Evolutionary conservation across 495 filamentous ascomycete genomes (phyloP).

Genomic region (Penicillium macrosclerotiorum): DNA sequence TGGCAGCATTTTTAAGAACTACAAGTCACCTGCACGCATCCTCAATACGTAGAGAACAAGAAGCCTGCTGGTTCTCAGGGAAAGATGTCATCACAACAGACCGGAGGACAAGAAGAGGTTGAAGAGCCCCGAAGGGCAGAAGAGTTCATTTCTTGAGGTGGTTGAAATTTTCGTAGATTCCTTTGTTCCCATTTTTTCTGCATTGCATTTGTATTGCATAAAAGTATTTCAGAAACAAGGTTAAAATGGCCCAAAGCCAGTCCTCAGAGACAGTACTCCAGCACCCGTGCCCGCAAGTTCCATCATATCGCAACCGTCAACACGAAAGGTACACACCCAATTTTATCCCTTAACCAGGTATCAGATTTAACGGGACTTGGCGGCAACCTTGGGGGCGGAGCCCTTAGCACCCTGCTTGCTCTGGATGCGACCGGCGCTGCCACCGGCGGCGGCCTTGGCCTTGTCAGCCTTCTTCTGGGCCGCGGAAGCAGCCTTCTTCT

Average conservation of each 20-base stretch:
- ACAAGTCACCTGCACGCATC: no score
- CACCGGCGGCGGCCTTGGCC: conserved; percentile 85
- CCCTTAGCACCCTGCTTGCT: conserved; percentile 98
- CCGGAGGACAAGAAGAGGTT: neutral
- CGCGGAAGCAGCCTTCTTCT: conserved; percentile 85
- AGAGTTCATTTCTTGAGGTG: conserved; percentile 14
- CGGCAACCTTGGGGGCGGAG: conserved; percentile 77
- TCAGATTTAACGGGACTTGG: conserved; percentile 77
- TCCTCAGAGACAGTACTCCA: conserved; percentile 27
- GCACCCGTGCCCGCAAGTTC: conserved; percentile 23
- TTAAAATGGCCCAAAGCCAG: conserved; percentile 23
- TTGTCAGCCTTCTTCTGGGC: conserved; percentile 98
- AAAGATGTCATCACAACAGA: neutral
- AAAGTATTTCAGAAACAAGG: conserved; percentile 30
- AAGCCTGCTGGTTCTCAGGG: neutral
- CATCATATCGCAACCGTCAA: conserved; percentile 34
- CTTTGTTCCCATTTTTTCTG: conserved; percentile 31
- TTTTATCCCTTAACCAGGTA: conserved; percentile 31
- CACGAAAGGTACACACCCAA: conserved; percentile 18
- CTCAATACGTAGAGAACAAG: neutral
- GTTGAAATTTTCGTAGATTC: conserved; percentile 23
- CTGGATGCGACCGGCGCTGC: conserved; percentile 72
- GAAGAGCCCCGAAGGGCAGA: neutral
- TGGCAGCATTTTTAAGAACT: no score
- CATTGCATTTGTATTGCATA: conserved; percentile 30